Percentiles rank a stretch among this genome's conserved stretches.
These are phyloP conservation scores for Mediolabrus comicus DNA, from an alignment of 108 stramenopile species.

Conservation along the genomic window DNA sequence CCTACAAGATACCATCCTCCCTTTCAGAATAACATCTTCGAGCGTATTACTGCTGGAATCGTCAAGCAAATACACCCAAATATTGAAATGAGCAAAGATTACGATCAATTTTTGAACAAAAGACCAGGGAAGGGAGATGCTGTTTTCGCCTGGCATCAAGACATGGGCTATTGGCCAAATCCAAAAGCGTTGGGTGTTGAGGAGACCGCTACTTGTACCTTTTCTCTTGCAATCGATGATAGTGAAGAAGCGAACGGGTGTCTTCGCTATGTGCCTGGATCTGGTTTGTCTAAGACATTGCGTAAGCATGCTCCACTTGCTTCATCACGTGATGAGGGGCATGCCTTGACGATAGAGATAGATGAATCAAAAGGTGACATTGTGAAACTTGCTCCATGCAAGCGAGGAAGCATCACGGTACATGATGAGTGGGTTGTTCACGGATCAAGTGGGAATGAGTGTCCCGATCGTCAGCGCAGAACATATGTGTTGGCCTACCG, in stretches of 20 bases:
- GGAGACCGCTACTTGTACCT: slow-evolving; percentile 55
- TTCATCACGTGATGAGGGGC: slow-evolving; percentile 49
- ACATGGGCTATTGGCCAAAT: slow-evolving; percentile 62
- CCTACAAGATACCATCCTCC: slow-evolving; percentile 56
- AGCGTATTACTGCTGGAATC: slow-evolving; percentile 45
- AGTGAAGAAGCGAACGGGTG: slow-evolving; percentile 61
- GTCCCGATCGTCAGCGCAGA: slow-evolving; percentile 39
- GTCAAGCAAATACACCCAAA: slow-evolving; percentile 49
- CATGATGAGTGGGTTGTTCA: slow-evolving; percentile 72
- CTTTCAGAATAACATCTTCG: slow-evolving; percentile 51
- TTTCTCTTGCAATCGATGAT: slow-evolving; percentile 56
- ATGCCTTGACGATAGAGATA: slow-evolving; percentile 56
- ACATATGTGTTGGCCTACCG: slow-evolving; percentile 73
- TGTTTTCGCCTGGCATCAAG: slow-evolving; percentile 42
- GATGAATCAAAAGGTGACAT: slow-evolving; percentile 31
- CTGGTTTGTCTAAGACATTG: slow-evolving; percentile 36
- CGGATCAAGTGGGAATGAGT: slow-evolving; percentile 56
- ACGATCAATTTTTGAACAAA: slow-evolving; percentile 61
- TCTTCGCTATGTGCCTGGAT: slow-evolving; percentile 56
- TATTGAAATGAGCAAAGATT: slow-evolving; percentile 54
- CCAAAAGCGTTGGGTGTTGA: slow-evolving; percentile 39
- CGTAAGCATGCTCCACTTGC: slow-evolving; percentile 44
- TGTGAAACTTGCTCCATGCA: slow-evolving; percentile 43
- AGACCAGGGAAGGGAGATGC: slow-evolving; percentile 50
- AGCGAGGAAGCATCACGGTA: slow-evolving; percentile 51